Percentiles rank a stretch among this genome's conserved stretches.
These are phyloP conservation scores for Mortierella sp. DNA, from an alignment of 371 early-diverging fungal species.

Conservation along the genomic window DNA sequence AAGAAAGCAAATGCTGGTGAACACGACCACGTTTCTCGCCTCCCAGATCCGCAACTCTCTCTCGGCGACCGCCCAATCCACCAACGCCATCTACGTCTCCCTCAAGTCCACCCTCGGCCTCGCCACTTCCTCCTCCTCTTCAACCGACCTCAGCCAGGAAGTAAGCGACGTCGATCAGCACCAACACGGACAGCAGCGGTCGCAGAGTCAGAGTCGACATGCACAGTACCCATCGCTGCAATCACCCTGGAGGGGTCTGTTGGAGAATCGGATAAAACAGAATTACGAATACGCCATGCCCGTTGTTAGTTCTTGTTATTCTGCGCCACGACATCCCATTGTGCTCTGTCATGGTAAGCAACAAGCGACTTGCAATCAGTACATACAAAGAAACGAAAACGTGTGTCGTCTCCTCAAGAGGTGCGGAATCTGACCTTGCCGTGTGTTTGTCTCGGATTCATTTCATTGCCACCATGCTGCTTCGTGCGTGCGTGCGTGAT, in stretches of 20 bases:
- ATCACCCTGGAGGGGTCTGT: constrained; percentile 34
- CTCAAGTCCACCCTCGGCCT: constrained; percentile 39
- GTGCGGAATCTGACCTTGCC: not conserved
- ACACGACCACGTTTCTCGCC: constrained; percentile 40
- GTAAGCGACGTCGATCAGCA: constrained; percentile 4
- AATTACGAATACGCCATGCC: constrained; percentile 60
- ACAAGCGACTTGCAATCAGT: not conserved
- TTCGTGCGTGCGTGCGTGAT: not conserved
- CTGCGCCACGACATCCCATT: constrained; percentile 84
- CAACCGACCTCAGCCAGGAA: constrained; percentile 17
- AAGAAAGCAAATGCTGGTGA: constrained; percentile 37
- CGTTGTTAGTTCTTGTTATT: constrained; percentile 73
- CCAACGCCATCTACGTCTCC: constrained; percentile 27
- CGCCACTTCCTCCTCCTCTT: constrained; percentile 6
- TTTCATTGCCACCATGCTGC: not conserved
- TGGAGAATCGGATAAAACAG: constrained; percentile 28
- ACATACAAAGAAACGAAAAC: not conserved
- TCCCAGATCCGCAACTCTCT: constrained; percentile 46
- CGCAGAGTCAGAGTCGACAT: constrained; percentile 14
- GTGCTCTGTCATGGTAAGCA: constrained; percentile 87
- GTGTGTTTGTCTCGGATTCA: not conserved
- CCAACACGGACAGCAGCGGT: not conserved
- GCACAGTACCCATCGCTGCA: constrained; percentile 49
- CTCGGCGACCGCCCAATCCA: constrained; percentile 42
- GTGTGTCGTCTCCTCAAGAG: not conserved